Base-by-base conservation (phyloP, 306 rosid species). In the Citrullus amarus region DNA sequence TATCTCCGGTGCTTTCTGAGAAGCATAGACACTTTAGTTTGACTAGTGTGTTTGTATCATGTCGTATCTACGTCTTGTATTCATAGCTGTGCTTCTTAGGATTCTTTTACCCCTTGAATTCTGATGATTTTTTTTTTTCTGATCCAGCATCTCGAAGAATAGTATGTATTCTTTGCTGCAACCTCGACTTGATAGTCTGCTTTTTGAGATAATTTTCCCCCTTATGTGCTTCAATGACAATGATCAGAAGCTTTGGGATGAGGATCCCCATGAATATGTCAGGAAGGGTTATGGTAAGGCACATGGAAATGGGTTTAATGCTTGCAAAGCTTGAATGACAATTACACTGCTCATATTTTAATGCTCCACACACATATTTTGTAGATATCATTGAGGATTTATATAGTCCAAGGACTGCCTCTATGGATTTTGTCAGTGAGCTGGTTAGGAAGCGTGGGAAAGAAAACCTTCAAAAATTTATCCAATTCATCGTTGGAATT, bases 361-460 rank as follows among this genome's bases (percentile, higher is more conserved):
- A 32, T 74, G 17, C 78, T 54, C 17, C 12, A 51, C 9, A 36
- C 59, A 4, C 9, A 15, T 74, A 74, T 32, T 74, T 5, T 80
- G 79, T 85, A 94, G 98, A 94, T 84, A 94, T 94, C 76, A 94
- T 94, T 82, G 98, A 94, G 85, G 98, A 94, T 84, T 83, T 94
- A 43, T 94, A 94, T 79, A 94, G 98, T 87, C 98, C 98, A 38
- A 89, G 98, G 85, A 94, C 98, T 56, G 98, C 98, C 57, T 86
- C 98, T 57, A 94, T 94, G 96, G 98, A 94, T 84, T 94, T 94
- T 86, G 97, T 94, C 58, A 92, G 95, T 74, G 98, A 94, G 91
- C 81, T 94, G 86, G 96, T 94, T 74, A 86, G 98, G 77, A 94
- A 92, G 83, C 94, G 97, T 32, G 98, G 97, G 80, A 93, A 91